phyloP scores from a whole-genome alignment of 2,329 filamentous ascomycete genomes.

The Xylariaceae sp. region DNA sequence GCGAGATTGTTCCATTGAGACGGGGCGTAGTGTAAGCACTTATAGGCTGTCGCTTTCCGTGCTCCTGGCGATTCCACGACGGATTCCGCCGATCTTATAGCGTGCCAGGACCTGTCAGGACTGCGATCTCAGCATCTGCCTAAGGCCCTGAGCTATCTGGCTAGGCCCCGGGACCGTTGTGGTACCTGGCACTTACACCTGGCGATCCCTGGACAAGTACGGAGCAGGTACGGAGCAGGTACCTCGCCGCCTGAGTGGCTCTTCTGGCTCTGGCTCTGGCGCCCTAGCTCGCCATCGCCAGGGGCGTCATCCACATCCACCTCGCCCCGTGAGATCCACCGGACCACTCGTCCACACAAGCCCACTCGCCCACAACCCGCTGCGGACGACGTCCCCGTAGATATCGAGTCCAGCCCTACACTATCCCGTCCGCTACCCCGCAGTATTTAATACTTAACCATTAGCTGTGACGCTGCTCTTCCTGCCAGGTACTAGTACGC shows the following conservation, averaged over 20 bases:
- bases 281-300: constrained; percentile 14
- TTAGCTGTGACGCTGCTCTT: constrained; percentile 8
- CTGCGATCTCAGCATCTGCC: too few species aligned
- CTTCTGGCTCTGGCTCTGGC: too few species aligned
- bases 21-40: background rate
- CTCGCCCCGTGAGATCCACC: too few species aligned
- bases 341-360: constrained; percentile 1
- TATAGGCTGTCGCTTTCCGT: constrained; percentile 1
- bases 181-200: too few species aligned
- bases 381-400: constrained; percentile 9
- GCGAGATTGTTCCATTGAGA: background rate
- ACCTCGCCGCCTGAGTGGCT: too few species aligned
- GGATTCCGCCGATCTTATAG: background rate
- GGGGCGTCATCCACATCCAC: too few species aligned
- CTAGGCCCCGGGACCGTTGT: too few species aligned
- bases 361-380: constrained; percentile 14
- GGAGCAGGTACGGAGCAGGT: too few species aligned
- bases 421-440: constrained; percentile 12
- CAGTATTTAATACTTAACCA: constrained; percentile 18
- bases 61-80: background rate
- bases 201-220: background rate
- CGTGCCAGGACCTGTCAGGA: too few species aligned
- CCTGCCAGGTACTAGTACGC: background rate
- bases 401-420: constrained; percentile 18
- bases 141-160: too few species aligned